Conservation (phyloP, 257 asterid genomes). For the Petunia axillaris region DNA sequence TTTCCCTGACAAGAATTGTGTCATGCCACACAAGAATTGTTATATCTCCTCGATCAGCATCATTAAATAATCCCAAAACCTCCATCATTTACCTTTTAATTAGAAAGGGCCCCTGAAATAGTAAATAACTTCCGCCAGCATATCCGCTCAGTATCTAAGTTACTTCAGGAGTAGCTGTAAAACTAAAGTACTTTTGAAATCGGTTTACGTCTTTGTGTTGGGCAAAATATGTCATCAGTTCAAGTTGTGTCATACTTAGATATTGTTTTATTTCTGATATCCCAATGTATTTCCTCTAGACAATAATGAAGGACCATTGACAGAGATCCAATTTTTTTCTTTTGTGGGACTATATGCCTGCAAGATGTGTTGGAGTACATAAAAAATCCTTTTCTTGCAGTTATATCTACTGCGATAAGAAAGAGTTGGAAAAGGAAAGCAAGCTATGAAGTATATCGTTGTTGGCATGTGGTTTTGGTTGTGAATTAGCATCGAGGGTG, state of each 20-base stretch:
- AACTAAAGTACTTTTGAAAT: background rate
- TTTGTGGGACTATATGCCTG: background rate
- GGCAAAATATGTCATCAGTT: background rate
- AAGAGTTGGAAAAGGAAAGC: too few species aligned
- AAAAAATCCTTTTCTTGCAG: background rate
- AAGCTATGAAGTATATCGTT: background rate
- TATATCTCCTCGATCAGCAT: background rate
- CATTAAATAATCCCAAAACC: background rate
- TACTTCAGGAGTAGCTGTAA: background rate
- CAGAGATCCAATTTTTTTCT: background rate
- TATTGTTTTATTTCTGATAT: background rate
- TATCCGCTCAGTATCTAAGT: background rate
- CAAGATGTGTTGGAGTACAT: background rate
- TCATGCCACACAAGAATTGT: background rate
- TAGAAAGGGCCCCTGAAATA: background rate
- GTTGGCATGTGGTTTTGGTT: slow-evolving; percentile 6
- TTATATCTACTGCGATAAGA: background rate
- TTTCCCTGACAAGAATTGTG: background rate
- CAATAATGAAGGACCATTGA: background rate
- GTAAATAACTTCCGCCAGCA: slow-evolving; percentile 1
- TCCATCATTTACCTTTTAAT: background rate
- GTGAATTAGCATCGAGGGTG: background rate
- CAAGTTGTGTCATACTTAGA: background rate
- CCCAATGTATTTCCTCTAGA: background rate
- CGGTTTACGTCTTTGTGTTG: background rate